Conservation (phyloP, 2,329 filamentous ascomycete species). For the Nigrograna mackinnonii region DNA sequence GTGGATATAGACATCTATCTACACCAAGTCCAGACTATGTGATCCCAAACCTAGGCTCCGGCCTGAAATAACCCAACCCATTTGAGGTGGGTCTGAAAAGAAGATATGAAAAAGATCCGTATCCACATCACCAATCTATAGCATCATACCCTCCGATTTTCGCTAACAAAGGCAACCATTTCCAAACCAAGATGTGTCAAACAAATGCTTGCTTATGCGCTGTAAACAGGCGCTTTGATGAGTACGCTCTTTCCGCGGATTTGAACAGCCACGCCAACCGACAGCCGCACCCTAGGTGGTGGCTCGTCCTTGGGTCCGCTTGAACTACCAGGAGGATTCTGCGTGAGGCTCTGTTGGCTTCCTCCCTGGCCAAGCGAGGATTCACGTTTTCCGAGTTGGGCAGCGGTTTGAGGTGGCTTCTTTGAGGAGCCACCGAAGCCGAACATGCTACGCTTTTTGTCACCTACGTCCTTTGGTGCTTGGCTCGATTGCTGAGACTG, state of each 20-base stretch:
- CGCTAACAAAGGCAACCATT: no score
- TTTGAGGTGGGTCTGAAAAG: conserved; percentile 15
- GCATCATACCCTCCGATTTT: neutral
- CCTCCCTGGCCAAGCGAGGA: conserved; percentile 40
- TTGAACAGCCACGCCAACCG: conserved; percentile 51
- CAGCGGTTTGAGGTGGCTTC: conserved; percentile 32
- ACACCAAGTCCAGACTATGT: neutral
- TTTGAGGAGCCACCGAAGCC: conserved; percentile 45
- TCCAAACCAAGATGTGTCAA: no score
- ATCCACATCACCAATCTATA: neutral
- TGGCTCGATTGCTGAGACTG: conserved; percentile 12
- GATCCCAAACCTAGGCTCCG: neutral
- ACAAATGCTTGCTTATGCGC: conserved; percentile 27
- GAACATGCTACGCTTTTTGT: conserved; percentile 48
- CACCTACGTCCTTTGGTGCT: conserved; percentile 22
- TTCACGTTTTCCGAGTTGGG: conserved; percentile 43
- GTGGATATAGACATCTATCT: no score
- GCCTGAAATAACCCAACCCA: neutral
- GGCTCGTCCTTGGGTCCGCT: conserved; percentile 43
- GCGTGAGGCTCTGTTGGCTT: conserved; percentile 39
- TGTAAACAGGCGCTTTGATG: conserved; percentile 54
- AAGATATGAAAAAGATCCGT: conserved; percentile 5
- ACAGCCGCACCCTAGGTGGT: conserved; percentile 49
- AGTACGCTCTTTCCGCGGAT: conserved; percentile 53
- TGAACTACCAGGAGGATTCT: conserved; percentile 44